Conservation (phyloP, 1,284 basidiomycete species). For the Sanguinoderma infundibulare region DNA sequence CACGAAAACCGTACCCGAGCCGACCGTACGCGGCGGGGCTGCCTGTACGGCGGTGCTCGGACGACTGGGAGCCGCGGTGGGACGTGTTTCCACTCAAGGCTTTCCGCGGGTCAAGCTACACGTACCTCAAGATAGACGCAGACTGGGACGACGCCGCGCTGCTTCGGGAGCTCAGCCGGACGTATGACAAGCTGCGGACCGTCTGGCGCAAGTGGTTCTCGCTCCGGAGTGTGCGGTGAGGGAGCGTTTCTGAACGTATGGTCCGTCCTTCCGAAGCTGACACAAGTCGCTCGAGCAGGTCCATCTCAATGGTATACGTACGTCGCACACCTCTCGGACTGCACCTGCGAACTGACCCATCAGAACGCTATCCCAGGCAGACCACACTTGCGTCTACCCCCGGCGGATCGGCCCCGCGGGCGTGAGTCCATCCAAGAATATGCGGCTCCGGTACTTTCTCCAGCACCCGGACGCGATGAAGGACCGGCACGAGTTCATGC, state of each 20-base stretch:
- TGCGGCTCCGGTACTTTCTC: slow-evolving; percentile 27
- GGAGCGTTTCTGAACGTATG: background rate
- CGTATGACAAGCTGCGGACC: slow-evolving; percentile 21
- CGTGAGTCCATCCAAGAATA: slow-evolving; percentile 19
- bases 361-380: slow-evolving; percentile 3
- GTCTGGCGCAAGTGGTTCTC: slow-evolving; percentile 21
- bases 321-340: background rate
- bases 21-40: background rate
- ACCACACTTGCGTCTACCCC: slow-evolving; percentile 25
- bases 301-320: slow-evolving; percentile 9
- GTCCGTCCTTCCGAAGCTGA: background rate
- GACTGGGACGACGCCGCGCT: slow-evolving; percentile 28
- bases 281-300: background rate
- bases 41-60: background rate
- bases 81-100: slow-evolving; percentile 22
- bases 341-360: background rate
- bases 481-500: slow-evolving; percentile 8
- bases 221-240: slow-evolving; percentile 22
- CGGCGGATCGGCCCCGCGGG: slow-evolving; percentile 24
- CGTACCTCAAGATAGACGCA: slow-evolving; percentile 10
- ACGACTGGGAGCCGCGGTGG: slow-evolving; percentile 24
- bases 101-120: slow-evolving; percentile 19
- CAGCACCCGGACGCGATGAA: slow-evolving; percentile 21
- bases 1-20: slow-evolving; percentile 1
- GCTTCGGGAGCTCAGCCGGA: slow-evolving; percentile 16